A percentile compares a stretch with the other conserved stretches of the same genome.
Conservation (phyloP, 1,284 basidiomycete species). For the Malassezia globosa region DNA sequence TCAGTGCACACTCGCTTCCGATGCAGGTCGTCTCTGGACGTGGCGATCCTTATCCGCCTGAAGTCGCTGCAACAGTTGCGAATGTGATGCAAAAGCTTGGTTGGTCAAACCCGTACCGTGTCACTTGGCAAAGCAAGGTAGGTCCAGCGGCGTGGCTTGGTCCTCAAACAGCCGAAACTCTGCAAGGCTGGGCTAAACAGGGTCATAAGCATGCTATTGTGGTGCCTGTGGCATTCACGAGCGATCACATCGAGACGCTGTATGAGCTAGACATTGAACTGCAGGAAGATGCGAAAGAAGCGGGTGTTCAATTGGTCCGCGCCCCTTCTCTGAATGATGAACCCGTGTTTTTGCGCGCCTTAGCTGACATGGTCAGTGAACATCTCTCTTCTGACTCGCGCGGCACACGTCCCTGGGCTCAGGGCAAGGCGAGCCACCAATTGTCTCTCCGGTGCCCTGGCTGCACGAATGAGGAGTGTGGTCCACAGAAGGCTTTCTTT, state of each 20-base stretch:
- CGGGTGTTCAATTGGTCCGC: conserved; percentile 80
- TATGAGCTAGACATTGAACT: conserved; percentile 95
- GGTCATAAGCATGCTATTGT: conserved; percentile 78
- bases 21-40: conserved; percentile 56
- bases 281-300: conserved; percentile 74
- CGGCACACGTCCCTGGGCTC: conserved; percentile 30
- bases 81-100: conserved; percentile 41
- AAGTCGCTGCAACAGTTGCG: conserved; percentile 75
- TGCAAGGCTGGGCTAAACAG: conserved; percentile 80
- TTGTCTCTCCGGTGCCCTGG: conserved; percentile 81
- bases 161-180: conserved; percentile 79
- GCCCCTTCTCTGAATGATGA: conserved; percentile 92
- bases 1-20: conserved; percentile 94
- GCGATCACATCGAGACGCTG: conserved; percentile 96
- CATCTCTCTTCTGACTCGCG: conserved; percentile 54
- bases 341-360: conserved; percentile 90
- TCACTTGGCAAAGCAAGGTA: conserved; percentile 97
- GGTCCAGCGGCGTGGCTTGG: conserved; percentile 98
- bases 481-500: conserved; percentile 78
- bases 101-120: conserved; percentile 56
- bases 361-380: conserved; percentile 78
- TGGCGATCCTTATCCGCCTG: conserved; percentile 90
- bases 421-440: conserved; percentile 59
- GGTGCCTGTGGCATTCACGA: conserved; percentile 94
- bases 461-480: conserved; percentile 78